Base-by-base conservation (phyloP, 495 filamentous ascomycete genomes). In the Schizothecium vesticola region DNA sequence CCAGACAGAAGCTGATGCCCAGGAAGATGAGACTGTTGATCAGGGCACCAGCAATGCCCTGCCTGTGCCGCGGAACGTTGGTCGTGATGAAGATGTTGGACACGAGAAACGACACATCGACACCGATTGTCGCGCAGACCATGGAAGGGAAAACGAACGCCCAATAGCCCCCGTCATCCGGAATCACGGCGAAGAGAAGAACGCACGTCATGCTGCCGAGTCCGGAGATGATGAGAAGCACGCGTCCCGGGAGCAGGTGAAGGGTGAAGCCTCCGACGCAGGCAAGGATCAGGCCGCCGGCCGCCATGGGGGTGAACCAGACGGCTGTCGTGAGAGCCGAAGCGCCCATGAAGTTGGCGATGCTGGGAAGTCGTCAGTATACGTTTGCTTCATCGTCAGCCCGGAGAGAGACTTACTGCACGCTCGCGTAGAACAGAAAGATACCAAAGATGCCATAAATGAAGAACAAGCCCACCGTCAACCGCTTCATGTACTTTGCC, bases 71-170 rank as follows among this genome's bases (percentile, higher is more conserved):
- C 0, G 92, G 89, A 71, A 95, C 80, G 6, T 85, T 86, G 1
- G 90, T 91, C 0, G 91, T 93, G 74, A 94, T 90, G 75, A 95
- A 96, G 59, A 96, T 87, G 73, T 93, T 95, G 51, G 90, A 86
- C 9, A 96, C 82, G 71, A 91, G 93, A 82, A 89, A 96, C 26
- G 88, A 91, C 68, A 95, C 88, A 72, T 97, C 93, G 59, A 96
- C 90, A 6, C 90, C 93, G 43, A 94, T 80, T 0, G 93, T 96
- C 3, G 87, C 89, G 70, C 88, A 89, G 25, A 94, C 78, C 93
- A 96, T 96, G 25, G 91, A 80, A 0, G 93, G 91, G 73, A 96
- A 92, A 23, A 95, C 83, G 66, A 85, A 94, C 0, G 89, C 85
- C 80, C 80, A 83, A 66, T 80, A 84, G 43, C 84, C 85, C 1